These are phyloP conservation scores for Entomortierella beljakovae DNA, from an alignment of 192 early-diverging fungal species.

Conservation along the genomic window DNA sequence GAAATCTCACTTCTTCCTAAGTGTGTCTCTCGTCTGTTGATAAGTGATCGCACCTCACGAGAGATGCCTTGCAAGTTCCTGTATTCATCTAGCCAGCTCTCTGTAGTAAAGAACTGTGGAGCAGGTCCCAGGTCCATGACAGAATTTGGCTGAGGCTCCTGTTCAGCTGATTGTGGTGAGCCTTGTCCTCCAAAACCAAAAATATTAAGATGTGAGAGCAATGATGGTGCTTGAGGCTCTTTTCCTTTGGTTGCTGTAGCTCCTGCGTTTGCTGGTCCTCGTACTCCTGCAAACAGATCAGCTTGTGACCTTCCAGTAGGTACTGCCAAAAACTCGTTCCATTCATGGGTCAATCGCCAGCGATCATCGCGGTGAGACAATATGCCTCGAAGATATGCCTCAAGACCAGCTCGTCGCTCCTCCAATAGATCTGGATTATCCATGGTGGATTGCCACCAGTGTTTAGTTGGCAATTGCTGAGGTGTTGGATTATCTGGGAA, in stretches of 20 bases:
- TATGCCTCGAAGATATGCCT: conserved; percentile 83
- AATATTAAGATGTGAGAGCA: conserved; percentile 49
- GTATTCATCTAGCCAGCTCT: conserved; percentile 86
- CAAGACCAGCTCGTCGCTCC: conserved; percentile 79
- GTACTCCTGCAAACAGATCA: conserved; percentile 26
- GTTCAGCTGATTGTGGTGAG: background rate
- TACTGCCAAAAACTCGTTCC: conserved; percentile 82
- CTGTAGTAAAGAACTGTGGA: conserved; percentile 67
- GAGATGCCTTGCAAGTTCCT: conserved; percentile 69
- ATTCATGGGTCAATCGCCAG: conserved; percentile 79
- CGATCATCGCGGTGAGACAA: conserved; percentile 76
- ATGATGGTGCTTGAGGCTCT: conserved; percentile 16
- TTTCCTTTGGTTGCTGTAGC: conserved; percentile 14
- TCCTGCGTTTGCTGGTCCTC: conserved; percentile 1
- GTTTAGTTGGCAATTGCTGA: conserved; percentile 76
- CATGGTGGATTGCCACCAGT: conserved; percentile 70
- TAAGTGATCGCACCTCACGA: conserved; percentile 78
- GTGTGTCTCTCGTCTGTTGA: conserved; percentile 80
- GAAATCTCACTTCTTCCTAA: conserved; percentile 80
- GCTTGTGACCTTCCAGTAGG: conserved; percentile 60
- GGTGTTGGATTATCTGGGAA: conserved; percentile 77
- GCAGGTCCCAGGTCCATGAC: conserved; percentile 18
- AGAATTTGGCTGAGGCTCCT: conserved; percentile 5
- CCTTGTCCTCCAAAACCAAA: conserved; percentile 54
- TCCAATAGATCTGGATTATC: conserved; percentile 74